phyloP scores from a whole-genome alignment of 73 alveolate genomes.

The Tetrahymena elliotti region DNA sequence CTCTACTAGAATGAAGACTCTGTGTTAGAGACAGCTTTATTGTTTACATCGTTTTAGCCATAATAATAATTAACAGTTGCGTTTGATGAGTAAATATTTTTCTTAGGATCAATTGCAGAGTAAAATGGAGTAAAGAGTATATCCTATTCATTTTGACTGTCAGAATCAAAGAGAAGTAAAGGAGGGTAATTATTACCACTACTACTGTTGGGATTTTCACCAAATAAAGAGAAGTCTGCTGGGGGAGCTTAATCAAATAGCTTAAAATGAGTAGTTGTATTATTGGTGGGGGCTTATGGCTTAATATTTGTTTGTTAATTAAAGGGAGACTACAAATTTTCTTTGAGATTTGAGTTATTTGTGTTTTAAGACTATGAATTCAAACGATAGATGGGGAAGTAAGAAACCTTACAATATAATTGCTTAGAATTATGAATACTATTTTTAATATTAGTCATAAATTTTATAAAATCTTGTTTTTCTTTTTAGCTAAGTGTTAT shows the following conservation, averaged over 20 bases:
- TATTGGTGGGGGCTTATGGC: slow-evolving; percentile 2
- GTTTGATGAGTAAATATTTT: background rate
- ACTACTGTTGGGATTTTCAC: background rate
- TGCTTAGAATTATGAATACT: background rate
- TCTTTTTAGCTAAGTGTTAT: background rate
- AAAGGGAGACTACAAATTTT: background rate
- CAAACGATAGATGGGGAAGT: background rate
- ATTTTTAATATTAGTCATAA: background rate
- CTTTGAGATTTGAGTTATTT: background rate
- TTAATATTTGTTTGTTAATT: background rate
- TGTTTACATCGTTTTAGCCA: background rate
- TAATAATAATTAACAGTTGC: background rate
- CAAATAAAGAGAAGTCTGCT: background rate
- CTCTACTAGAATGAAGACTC: background rate
- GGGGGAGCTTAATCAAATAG: background rate
- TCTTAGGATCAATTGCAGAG: background rate
- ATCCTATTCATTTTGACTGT: background rate
- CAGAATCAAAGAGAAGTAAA: background rate
- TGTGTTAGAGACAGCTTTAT: background rate
- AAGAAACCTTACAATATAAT: background rate
- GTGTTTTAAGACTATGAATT: background rate
- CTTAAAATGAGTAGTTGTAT: background rate
- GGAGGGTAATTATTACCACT: background rate
- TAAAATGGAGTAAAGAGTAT: background rate
- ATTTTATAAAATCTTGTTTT: background rate